phyloP scores from a whole-genome alignment of 1,284 basidiomycete genomes.

The Microbotryum violaceum region DNA sequence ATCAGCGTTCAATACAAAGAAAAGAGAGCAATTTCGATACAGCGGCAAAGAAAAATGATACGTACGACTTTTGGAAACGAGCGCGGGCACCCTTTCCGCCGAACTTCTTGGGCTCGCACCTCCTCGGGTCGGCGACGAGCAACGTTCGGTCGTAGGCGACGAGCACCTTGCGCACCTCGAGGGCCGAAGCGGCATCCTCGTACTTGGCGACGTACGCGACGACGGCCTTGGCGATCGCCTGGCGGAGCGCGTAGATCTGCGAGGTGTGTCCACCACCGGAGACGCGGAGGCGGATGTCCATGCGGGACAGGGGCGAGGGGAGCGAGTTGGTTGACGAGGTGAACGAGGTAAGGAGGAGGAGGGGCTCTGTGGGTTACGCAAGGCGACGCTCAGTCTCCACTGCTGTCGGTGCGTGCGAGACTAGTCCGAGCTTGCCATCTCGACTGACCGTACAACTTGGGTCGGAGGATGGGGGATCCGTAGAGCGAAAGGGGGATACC shows the following conservation, averaged over 20 bases:
- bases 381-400: background rate
- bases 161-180: slow-evolving; percentile 93
- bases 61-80: slow-evolving; percentile 34
- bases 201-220: slow-evolving; percentile 98
- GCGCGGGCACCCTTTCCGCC: slow-evolving; percentile 56
- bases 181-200: slow-evolving; percentile 92
- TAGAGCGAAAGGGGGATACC: slow-evolving; percentile 93
- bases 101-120: slow-evolving; percentile 81
- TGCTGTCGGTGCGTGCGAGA: too few species aligned
- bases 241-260: slow-evolving; percentile 97
- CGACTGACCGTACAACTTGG: slow-evolving; percentile 77
- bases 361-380: slow-evolving; percentile 45
- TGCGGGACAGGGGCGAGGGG: slow-evolving; percentile 48
- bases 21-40: too few species aligned
- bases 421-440: background rate
- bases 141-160: slow-evolving; percentile 76
- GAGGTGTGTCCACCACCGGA: slow-evolving; percentile 99
- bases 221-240: slow-evolving; percentile 96
- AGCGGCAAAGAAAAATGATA: background rate
- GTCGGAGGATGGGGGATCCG: slow-evolving; percentile 80
- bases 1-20: too few species aligned
- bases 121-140: slow-evolving; percentile 83
- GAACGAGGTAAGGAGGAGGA: slow-evolving; percentile 82
- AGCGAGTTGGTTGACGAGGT: slow-evolving; percentile 45
- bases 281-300: slow-evolving; percentile 97